These are phyloP conservation scores for Hordeum pubiflorum DNA, from an alignment of 202 grass and related monocot genomes.

Conservation along the genomic window DNA sequence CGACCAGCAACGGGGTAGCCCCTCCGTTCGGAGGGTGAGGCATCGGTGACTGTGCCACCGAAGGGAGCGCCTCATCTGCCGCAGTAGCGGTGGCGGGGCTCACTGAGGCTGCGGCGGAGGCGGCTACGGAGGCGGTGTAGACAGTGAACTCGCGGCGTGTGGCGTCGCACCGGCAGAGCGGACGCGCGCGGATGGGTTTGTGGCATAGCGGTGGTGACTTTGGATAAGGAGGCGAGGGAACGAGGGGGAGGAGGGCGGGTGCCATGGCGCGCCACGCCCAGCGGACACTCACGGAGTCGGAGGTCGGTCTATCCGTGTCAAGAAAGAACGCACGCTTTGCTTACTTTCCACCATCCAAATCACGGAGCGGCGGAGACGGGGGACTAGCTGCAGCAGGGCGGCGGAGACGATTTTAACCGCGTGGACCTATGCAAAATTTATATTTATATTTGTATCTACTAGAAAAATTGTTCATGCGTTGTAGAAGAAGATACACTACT, in stretches of 20 bases:
- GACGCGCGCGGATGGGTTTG: background rate
- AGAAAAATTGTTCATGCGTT: too few relatives aligned
- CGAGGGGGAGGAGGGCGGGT: constrained; percentile 19
- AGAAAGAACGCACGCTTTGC: background rate
- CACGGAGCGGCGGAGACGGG: too few relatives aligned
- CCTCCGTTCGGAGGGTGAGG: background rate
- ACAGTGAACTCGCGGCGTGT: constrained; percentile 49
- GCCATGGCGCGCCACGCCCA: constrained; percentile 41
- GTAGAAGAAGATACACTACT: too few relatives aligned
- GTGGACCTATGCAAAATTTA: too few relatives aligned
- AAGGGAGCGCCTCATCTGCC: constrained; percentile 5
- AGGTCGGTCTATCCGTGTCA: background rate
- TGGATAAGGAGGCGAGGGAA: constrained; percentile 19
- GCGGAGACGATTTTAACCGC: too few relatives aligned
- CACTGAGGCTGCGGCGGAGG: constrained; percentile 4
- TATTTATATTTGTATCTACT: too few relatives aligned
- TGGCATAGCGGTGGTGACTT: constrained; percentile 10
- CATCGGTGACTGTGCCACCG: background rate
- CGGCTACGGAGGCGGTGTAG: constrained; percentile 32
- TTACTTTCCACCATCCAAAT: too few relatives aligned
- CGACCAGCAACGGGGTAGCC: constrained; percentile 22
- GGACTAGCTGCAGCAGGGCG: too few relatives aligned
- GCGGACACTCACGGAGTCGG: background rate
- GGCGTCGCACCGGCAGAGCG: constrained; percentile 20
- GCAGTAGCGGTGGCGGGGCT: constrained; percentile 5